Conservation (phyloP, 345 rosid genomes). For the Arabis hirsuta region DNA sequence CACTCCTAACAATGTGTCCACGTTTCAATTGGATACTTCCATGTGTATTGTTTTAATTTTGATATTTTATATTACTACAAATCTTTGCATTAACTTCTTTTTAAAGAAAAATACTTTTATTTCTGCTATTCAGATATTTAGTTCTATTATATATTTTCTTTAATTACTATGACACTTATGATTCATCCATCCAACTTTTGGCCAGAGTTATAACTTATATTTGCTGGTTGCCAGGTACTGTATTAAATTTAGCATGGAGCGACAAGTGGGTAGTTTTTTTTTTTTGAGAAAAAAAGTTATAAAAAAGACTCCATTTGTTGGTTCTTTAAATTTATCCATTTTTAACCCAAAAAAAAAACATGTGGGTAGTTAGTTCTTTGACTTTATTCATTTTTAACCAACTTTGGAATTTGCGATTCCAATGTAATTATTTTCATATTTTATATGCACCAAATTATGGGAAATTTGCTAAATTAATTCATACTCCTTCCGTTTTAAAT, state of each 20-base stretch:
- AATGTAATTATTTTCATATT: conserved; percentile 2
- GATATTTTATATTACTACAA: not conserved
- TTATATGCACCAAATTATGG: not conserved
- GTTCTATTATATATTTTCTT: not conserved
- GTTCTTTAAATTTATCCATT: no score
- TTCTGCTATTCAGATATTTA: not conserved
- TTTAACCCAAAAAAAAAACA: no score
- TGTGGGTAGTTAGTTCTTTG: no score
- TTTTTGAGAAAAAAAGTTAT: not conserved
- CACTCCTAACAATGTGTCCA: conserved; percentile 18
- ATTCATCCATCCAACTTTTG: conserved; percentile 23
- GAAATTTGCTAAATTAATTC: no score
- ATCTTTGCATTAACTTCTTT: conserved; percentile 14
- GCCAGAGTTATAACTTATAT: not conserved
- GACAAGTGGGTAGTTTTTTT: conserved; percentile 28
- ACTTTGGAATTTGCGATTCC: not conserved
- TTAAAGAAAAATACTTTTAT: not conserved
- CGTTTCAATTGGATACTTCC: conserved; percentile 18
- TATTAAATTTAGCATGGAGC: conserved; percentile 31
- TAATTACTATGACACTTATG: conserved; percentile 16
- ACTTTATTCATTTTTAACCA: not conserved
- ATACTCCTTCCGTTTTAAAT: no score
- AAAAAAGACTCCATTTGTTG: no score
- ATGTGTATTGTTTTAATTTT: not conserved
- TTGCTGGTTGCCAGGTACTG: conserved; percentile 22